Evolutionary conservation across 2,329 filamentous ascomycete genomes (phyloP).

Genomic region (Periglandula ipomoeae): DNA sequence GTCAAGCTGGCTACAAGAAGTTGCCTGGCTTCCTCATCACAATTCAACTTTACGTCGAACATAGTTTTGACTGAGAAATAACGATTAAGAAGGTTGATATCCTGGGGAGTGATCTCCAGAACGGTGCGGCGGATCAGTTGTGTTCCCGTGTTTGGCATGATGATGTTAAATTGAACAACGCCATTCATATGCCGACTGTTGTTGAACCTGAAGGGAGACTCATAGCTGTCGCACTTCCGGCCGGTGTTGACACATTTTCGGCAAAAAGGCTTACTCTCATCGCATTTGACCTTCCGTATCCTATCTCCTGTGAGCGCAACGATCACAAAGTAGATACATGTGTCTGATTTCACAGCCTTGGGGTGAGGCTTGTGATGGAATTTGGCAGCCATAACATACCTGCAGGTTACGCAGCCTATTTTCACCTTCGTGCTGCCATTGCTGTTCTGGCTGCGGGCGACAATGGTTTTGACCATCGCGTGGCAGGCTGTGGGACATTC

Average conservation of each 20-base stretch:
- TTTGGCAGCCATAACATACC: slow-evolving; percentile 20
- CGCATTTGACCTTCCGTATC: slow-evolving; percentile 29
- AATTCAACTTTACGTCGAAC: slow-evolving; percentile 27
- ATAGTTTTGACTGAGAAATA: slow-evolving; percentile 34
- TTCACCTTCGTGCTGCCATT: slow-evolving; percentile 25
- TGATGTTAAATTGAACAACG: too few relatives aligned
- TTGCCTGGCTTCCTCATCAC: slow-evolving; percentile 29
- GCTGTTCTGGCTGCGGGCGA: slow-evolving; percentile 18
- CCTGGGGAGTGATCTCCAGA: slow-evolving; percentile 13
- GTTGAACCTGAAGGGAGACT: slow-evolving; percentile 26
- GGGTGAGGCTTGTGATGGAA: slow-evolving; percentile 5
- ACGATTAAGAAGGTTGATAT: slow-evolving; percentile 26
- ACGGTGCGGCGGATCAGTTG: slow-evolving; percentile 13
- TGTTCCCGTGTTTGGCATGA: slow-evolving; percentile 10
- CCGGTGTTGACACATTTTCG: slow-evolving; percentile 28
- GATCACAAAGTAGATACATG: slow-evolving; percentile 7
- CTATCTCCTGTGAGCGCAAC: slow-evolving; percentile 16
- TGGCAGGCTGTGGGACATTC: not conserved
- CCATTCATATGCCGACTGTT: not conserved
- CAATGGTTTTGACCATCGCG: slow-evolving; percentile 15
- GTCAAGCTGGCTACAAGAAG: slow-evolving; percentile 28
- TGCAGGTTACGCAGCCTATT: slow-evolving; percentile 34
- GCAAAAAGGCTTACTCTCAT: slow-evolving; percentile 26
- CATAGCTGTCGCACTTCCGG: slow-evolving; percentile 33
- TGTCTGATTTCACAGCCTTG: not conserved